These are phyloP conservation scores for Pythium aquatile DNA, from an alignment of 352 stramenopile genomes.

Conservation along the genomic window DNA sequence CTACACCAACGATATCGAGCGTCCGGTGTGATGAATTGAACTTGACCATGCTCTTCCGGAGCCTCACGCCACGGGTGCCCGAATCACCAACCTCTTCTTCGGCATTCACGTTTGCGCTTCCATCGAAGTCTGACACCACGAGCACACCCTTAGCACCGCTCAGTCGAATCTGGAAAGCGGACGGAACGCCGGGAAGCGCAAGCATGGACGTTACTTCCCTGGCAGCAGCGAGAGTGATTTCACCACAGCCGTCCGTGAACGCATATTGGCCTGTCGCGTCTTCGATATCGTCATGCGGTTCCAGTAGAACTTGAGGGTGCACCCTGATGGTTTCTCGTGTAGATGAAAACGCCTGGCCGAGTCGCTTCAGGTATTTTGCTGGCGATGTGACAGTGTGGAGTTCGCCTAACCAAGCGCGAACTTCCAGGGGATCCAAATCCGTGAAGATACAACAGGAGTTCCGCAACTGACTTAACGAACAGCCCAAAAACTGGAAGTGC, in stretches of 20 bases:
- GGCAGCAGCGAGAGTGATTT: conserved; percentile 47
- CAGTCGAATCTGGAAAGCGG: conserved; percentile 74
- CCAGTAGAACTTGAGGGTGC: conserved; percentile 38
- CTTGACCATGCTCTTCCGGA: conserved; percentile 72
- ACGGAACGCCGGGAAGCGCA: conserved; percentile 39
- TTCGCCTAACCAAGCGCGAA: conserved; percentile 65
- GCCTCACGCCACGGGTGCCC: conserved; percentile 25
- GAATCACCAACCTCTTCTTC: neutral
- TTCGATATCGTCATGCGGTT: conserved; percentile 46
- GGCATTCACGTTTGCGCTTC: neutral
- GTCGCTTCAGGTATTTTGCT: conserved; percentile 75
- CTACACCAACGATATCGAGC: conserved; percentile 63
- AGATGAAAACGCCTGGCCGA: conserved; percentile 74
- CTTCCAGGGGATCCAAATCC: conserved; percentile 40
- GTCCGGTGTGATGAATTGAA: conserved; percentile 59
- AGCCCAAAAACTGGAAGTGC: conserved; percentile 63
- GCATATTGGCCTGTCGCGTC: conserved; percentile 32
- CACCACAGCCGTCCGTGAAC: conserved; percentile 76
- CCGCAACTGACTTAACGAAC: conserved; percentile 71
- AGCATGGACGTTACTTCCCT: conserved; percentile 38
- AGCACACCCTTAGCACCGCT: conserved; percentile 75
- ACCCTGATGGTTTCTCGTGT: conserved; percentile 54
- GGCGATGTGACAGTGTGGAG: conserved; percentile 47
- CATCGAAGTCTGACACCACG: conserved; percentile 48
- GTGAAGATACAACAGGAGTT: conserved; percentile 78